Evolutionary conservation across 2,329 filamentous ascomycete species (phyloP), one percentile per base, ranked within the genome.

Genomic region (Apiospora koreana): DNA sequence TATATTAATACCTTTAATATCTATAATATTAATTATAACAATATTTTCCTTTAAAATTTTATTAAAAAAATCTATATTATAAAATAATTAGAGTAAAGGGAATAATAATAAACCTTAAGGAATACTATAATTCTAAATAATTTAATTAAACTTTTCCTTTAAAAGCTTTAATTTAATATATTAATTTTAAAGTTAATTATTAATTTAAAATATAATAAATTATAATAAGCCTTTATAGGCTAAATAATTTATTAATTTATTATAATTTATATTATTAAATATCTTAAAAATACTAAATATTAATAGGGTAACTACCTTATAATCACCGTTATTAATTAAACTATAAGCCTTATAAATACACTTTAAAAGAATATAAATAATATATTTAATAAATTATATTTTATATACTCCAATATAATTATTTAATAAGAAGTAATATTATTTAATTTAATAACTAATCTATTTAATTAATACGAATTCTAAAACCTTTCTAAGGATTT

Each of bases 221-320:
- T 4, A 16, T 16, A 28, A 7, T 2, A 50, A 9, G 0, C 14
- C 14, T 2, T 6, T 16, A 1, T 6, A 6, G 4, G 6, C 6
- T 16, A 50, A 25, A 7, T 16, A 50, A 14, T 50, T 5, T 1
- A 28, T 25, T 14, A 50, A 10, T 3, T 42, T 41, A 28, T 8
- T 43, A 25, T 62, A 64, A 25, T 64, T 25, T 8, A 38, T 6
- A 3, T 50, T 50, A 25, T 28, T 7, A 7, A 50, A 48, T 2
- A 3, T n/a, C n/a, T 5, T 14, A 1, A 14, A 48, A 2, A n/a
- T 9, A 2, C 25, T 14, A 10, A 48, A 25, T 23, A 48, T 50
- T 28, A 50, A 28, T 25, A 50, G 16, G 14, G 16, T 50, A 50
- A 25, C 16, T 50, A 50, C 9, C 18, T 12, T 3, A 23, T 25